Evolutionary conservation across 768 basidiomycete species (phyloP), one percentile per base, ranked within the genome.

Genomic region (Pulveroboletus sp.): DNA sequence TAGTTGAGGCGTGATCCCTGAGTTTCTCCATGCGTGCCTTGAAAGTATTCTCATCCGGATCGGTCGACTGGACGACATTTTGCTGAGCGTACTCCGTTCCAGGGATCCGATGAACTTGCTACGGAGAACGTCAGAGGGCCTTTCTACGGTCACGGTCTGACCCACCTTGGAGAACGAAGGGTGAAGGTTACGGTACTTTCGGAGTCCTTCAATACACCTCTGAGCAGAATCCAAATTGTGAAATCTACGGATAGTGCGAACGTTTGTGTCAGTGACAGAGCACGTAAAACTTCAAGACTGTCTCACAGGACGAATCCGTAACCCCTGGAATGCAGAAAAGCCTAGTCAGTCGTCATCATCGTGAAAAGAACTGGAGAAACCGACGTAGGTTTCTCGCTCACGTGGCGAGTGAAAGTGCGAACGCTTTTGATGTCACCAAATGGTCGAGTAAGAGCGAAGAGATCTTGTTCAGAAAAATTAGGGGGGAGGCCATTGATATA

Each of bases 401-500:
- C 85, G 63, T 89, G 86, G 17, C 90, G 73, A 40, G 90, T 92
- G 59, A 93, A 92, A 38, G 88, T 90, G 49, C 89, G 70, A 14
- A 91, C 90, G 51, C 89, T 91, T 58, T 82, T 68, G 11, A 93
- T 80, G 20, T 71, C 73, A 4, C 90, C 90, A 56, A 81, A 93
- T n/a, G 80, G 84, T 20, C 75, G 69, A 29, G 85, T 77, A 45
- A 93, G 80, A 24, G 79, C 79, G 57, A 82, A 83, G 35, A 93
- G 73, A 52, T 89, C 79, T 51, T 89, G 88, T 59, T 91, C 90
- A 0, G 87, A 82, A 59, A 80, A 91, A 67, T 90, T 82, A 5
- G 89, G 85, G 3, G 88, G 89, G 14, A 93, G 77, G 12, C 90
- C 90, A 59, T 92, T 92, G 70, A 92, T 90, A 63, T 92, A 92